Base-by-base conservation (phyloP, 805 yeast genomes). In the Yarrowia keelungensis region DNA sequence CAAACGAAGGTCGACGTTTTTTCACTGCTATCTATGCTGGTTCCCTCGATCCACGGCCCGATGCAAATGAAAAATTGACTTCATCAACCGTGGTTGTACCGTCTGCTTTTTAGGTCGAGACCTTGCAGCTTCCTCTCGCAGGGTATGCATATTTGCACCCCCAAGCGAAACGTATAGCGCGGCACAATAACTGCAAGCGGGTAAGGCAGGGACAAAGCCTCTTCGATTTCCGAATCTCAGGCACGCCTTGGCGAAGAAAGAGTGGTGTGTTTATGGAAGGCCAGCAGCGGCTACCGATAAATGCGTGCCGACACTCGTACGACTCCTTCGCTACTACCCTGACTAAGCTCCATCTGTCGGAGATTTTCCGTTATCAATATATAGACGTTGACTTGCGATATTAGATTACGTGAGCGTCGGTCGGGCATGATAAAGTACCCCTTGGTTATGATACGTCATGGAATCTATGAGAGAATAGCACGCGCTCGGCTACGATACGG, bases 11-110 rank as follows among this genome's bases (percentile, higher is more conserved):
- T 39, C 59, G 59, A 8, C 45, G 45, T 38, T 53, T 53, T 53
- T 53, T 5, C n/a, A 26, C 59, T 26, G 67, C 51, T 59, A 35
- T 45, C 65, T 16, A 45, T 59, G 41, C 65, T 43, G 51, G 50
- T 59, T 59, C 51, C 50, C 65, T 15, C 62, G n/a, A 39, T 38
- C 69, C 58, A 32, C 41, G 41, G 51, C 59, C 47, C 51, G 67
- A 58, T 38, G 69, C 47, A 38, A 68, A 46, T 47, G 46, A 68
- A 68, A 68, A 59, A 62, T 35, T 42, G 47, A 41, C 46, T 35
- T 59, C 68, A 36, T 45, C 26, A 9, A 50, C 62, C 35, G 22
- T 26, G n/a, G 62, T 39, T 38, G 38, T 45, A 36, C 54, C 11
- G 22, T 1, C 26, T 66, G 41, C 39, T 43, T 41, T 56, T 66